phyloP scores from a whole-genome alignment of 1,284 basidiomycete genomes.

The Leccinum fallax region DNA sequence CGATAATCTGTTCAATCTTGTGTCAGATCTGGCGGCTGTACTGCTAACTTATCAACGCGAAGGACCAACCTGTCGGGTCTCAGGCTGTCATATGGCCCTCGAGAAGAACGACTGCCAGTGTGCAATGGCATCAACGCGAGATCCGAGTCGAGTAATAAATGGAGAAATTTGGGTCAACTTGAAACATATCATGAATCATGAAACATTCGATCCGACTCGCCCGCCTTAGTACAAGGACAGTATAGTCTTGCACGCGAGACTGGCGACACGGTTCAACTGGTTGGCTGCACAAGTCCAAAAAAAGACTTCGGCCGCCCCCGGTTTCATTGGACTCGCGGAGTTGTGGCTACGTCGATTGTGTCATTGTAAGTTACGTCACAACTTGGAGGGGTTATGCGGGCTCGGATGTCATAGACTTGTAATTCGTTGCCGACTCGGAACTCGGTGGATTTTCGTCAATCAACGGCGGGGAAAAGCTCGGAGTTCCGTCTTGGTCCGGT shows the following conservation, averaged over 20 bases:
- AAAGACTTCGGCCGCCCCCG: not conserved
- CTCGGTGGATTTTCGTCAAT: not conserved
- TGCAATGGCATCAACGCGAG: not conserved
- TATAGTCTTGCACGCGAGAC: not conserved
- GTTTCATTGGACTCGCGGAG: not conserved
- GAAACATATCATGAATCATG: not conserved
- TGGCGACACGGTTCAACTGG: not conserved
- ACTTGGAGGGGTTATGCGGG: not conserved
- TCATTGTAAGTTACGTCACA: not conserved
- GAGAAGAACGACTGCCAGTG: not conserved
- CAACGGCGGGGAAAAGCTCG: not conserved
- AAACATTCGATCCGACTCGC: not conserved
- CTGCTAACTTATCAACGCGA: not conserved
- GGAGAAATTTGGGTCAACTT: not conserved
- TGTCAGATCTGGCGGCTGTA: not conserved
- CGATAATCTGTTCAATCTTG: not conserved
- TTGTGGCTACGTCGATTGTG: not conserved
- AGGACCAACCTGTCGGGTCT: not conserved
- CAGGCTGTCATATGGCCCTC: not conserved
- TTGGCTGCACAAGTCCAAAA: not conserved
- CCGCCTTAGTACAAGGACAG: not conserved
- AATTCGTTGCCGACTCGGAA: not conserved
- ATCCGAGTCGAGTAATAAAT: not conserved
- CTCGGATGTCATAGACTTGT: not conserved
- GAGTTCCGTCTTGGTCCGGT: not conserved